Evolutionary conservation across 768 basidiomycete genomes (phyloP).

Genomic region (Podaxis mareebaensis): DNA sequence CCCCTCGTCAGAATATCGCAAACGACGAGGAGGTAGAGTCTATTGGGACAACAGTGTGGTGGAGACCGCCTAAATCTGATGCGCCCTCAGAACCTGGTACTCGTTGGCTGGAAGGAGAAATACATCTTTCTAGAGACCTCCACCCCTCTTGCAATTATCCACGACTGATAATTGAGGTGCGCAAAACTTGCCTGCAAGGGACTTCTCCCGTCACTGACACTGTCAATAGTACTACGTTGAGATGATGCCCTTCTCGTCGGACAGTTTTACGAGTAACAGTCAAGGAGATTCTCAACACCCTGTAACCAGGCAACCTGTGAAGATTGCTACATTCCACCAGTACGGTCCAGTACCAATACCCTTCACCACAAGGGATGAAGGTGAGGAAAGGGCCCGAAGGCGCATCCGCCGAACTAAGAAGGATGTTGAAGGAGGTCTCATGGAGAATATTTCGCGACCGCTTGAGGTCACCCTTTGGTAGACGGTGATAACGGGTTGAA

Average conservation of each 20-base stretch:
- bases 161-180: conserved; percentile 20
- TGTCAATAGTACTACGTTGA: conserved; percentile 19
- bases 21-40: conserved; percentile 10
- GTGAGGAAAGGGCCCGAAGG: background rate
- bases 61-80: conserved; percentile 17
- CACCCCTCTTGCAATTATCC: conserved; percentile 18
- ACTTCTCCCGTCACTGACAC: background rate
- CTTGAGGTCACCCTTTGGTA: no score
- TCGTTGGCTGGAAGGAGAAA: conserved; percentile 24
- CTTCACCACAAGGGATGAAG: conserved; percentile 6
- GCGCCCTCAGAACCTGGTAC: conserved; percentile 3
- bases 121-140: conserved; percentile 22
- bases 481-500: no score
- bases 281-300: background rate
- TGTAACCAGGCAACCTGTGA: conserved; percentile 8
- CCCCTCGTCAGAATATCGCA: background rate
- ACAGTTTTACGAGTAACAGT: background rate
- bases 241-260: conserved; percentile 17
- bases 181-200: background rate
- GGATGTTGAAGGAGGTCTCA: no score
- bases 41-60: conserved; percentile 20
- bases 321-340: conserved; percentile 18
- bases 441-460: no score
- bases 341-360: conserved; percentile 15
- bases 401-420: background rate